A percentile compares a stretch with the other conserved stretches of the same genome.
Evolutionary conservation across 106 monocot genomes (phyloP).

Genomic region (Dioscorea alata): DNA sequence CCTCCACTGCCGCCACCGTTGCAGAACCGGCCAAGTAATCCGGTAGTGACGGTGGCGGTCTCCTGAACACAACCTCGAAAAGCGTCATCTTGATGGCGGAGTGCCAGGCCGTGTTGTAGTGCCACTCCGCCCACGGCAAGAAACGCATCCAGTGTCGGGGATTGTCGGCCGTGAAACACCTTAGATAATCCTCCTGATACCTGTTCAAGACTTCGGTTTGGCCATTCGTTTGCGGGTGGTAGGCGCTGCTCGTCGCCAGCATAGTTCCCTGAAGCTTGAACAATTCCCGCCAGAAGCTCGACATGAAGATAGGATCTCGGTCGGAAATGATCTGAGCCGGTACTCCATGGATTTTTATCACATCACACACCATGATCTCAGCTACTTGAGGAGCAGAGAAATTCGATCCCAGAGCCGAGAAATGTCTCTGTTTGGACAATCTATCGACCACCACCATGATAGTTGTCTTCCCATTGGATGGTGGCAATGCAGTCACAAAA

Average conservation of each 20-base stretch:
- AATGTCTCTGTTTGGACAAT: neutral
- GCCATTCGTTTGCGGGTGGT: neutral
- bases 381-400: neutral
- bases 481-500: neutral
- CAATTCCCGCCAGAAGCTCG: neutral
- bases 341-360: neutral
- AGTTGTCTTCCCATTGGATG: neutral
- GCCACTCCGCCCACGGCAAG: neutral
- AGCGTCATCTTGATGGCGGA: neutral
- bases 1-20: too few relatives aligned
- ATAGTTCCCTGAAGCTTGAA: neutral
- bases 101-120: neutral
- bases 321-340: neutral
- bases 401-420: neutral
- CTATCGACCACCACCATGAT: neutral
- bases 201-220: neutral
- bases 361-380: neutral
- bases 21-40: too few relatives aligned
- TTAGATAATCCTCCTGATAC: neutral
- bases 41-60: too few relatives aligned
- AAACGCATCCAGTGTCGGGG: neutral
- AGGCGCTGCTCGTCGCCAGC: neutral
- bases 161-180: neutral
- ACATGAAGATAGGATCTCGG: neutral
- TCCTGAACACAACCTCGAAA: too few relatives aligned